phyloP scores from a whole-genome alignment of 2,329 filamentous ascomycete species.

The Ophiostoma quercus region DNA sequence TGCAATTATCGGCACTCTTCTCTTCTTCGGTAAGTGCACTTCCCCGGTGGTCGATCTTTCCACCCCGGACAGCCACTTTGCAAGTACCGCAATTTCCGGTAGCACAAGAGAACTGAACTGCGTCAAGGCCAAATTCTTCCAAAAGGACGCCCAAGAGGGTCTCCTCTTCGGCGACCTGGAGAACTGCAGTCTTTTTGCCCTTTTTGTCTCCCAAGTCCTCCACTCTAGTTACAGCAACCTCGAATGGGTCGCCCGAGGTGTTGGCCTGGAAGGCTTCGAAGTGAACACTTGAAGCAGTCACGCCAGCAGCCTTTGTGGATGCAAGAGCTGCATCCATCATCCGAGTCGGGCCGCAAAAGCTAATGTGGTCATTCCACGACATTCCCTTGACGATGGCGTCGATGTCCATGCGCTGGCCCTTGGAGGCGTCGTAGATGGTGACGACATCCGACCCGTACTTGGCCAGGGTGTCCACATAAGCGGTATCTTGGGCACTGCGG shows the following conservation, averaged over 20 bases:
- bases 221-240: not conserved
- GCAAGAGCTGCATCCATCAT: not conserved
- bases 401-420: conserved; percentile 51
- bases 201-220: not conserved
- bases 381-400: conserved; percentile 33
- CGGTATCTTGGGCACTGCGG: conserved; percentile 46
- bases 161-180: not conserved
- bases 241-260: not conserved
- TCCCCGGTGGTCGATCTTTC: not conserved
- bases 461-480: conserved; percentile 48
- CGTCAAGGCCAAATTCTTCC: not conserved
- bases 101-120: not conserved
- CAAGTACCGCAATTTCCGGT: not conserved
- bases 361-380: conserved; percentile 1
- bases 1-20: not conserved
- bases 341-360: not conserved
- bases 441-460: conserved; percentile 36
- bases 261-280: conserved; percentile 4
- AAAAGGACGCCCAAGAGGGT: not conserved
- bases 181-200: not conserved
- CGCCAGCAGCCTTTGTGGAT: not conserved
- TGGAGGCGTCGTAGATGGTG: conserved; percentile 47
- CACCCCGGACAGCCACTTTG: not conserved
- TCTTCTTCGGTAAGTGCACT: not conserved
- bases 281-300: not conserved